Conservation (phyloP, 75 land plant genomes). For the Cunninghamia lanceolata region DNA sequence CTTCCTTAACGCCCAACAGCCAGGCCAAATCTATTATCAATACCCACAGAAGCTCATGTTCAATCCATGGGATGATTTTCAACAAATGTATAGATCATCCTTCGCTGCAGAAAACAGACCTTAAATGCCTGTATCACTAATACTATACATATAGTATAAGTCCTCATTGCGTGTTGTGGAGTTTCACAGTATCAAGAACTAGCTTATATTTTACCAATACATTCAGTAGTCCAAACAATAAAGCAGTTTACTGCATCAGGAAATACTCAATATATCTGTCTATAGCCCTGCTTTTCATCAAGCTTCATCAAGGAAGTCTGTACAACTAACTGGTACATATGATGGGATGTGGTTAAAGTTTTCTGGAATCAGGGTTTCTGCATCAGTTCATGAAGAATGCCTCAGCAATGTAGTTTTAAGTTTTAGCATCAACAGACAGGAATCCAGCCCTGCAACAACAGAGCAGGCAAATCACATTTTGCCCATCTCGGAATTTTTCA, state of each 20-base stretch:
- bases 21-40: constrained; percentile 5
- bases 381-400: too few species aligned
- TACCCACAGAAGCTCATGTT: constrained; percentile 8
- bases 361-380: neutral
- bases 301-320: constrained; percentile 1
- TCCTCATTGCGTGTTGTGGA: neutral
- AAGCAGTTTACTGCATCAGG: neutral
- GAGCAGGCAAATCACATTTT: neutral
- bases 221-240: neutral
- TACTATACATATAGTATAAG: neutral
- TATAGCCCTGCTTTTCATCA: neutral
- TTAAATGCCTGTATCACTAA: neutral
- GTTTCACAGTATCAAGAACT: neutral
- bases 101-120: neutral
- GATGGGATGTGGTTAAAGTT: neutral
- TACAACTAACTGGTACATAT: neutral
- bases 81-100: constrained; percentile 2
- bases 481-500: neutral
- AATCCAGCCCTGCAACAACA: constrained; percentile 5
- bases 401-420: neutral
- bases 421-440: neutral
- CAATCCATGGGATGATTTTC: constrained; percentile 8
- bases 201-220: neutral
- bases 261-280: neutral
- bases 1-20: neutral